Conservation (phyloP, 768 basidiomycete genomes). For the Botryobasidium botryosum region DNA sequence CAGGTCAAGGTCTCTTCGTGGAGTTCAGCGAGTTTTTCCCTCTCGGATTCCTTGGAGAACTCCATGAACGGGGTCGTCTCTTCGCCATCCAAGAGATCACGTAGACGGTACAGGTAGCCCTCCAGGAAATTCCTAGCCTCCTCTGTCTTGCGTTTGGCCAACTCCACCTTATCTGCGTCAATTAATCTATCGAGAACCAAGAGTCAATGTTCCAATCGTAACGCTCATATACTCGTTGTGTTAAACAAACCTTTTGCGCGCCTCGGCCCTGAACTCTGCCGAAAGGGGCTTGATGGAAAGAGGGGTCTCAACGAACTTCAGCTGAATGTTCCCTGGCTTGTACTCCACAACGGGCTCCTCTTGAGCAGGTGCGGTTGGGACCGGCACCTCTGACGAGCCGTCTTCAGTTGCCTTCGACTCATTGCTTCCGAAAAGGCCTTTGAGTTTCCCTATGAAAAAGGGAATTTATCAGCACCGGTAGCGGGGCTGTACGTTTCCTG, state of each 20-base stretch:
- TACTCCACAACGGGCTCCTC: slow-evolving; percentile 22
- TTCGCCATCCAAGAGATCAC: slow-evolving; percentile 61
- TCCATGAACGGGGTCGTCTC: slow-evolving; percentile 62
- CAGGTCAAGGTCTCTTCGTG: slow-evolving; percentile 64
- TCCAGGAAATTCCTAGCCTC: slow-evolving; percentile 87
- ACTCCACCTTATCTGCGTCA: slow-evolving; percentile 61
- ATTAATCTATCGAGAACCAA: slow-evolving; percentile 37
- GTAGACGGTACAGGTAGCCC: slow-evolving; percentile 79
- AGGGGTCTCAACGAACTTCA: slow-evolving; percentile 41
- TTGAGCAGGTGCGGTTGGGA: slow-evolving; percentile 2
- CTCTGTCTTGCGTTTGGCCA: slow-evolving; percentile 57
- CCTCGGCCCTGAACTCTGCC: slow-evolving; percentile 51
- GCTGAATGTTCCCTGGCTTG: too few species aligned
- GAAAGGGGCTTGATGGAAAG: slow-evolving; percentile 62
- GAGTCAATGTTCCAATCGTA: too few species aligned
- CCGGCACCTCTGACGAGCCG: background rate
- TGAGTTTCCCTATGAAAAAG: slow-evolving; percentile 48
- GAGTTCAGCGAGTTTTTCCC: slow-evolving; percentile 43
- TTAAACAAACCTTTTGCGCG: slow-evolving; percentile 58
- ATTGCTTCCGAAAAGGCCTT: slow-evolving; percentile 76
- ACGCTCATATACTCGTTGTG: too few species aligned
- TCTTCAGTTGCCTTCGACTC: slow-evolving; percentile 2
- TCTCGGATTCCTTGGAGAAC: slow-evolving; percentile 61
- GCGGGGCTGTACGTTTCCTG: too few species aligned
- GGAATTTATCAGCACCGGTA: slow-evolving; percentile 10